These are phyloP conservation scores for Lachnellula willkommii DNA, from an alignment of 2,329 filamentous ascomycete genomes.

Conservation along the genomic window DNA sequence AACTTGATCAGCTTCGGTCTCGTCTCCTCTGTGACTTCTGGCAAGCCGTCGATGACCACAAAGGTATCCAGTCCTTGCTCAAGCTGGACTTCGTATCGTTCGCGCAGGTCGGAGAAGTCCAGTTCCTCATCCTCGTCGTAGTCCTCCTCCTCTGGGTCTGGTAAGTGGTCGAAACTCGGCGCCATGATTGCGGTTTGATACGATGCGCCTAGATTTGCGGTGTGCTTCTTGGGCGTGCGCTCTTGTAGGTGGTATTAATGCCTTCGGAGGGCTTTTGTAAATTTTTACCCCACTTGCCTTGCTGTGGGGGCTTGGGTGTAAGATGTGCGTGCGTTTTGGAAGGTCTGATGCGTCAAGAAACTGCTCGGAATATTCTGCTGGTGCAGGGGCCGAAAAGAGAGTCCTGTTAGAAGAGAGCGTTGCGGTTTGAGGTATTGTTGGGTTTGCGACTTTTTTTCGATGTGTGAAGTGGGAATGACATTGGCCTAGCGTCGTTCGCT, in stretches of 20 bases:
- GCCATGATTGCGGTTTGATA: conserved; percentile 62
- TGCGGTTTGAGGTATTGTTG: background rate
- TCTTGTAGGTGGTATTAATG: conserved; percentile 1
- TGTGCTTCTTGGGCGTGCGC: conserved; percentile 1
- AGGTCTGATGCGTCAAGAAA: background rate
- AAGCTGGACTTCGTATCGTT: conserved; percentile 91
- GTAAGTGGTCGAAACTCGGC: conserved; percentile 85
- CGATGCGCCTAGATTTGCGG: background rate
- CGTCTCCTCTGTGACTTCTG: conserved; percentile 81
- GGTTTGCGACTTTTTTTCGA: background rate
- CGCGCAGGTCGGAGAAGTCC: conserved; percentile 88
- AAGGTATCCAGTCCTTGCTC: conserved; percentile 96
- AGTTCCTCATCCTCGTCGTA: conserved; percentile 90
- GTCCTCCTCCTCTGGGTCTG: conserved; percentile 80
- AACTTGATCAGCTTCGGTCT: conserved; percentile 96
- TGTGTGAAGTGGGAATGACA: background rate
- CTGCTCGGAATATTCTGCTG: background rate
- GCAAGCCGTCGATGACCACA: conserved; percentile 91
- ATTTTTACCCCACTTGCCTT: conserved; percentile 22
- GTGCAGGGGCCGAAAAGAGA: background rate
- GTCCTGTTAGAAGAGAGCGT: background rate
- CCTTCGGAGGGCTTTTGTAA: conserved; percentile 7
- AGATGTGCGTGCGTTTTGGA: background rate
- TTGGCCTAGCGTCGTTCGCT: conserved; percentile 5
- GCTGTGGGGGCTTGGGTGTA: background rate